Evolutionary conservation across 2,329 filamentous ascomycete species (phyloP), one percentile per base, ranked within the genome.

Genomic region (Paraphaeosphaeria minitans): DNA sequence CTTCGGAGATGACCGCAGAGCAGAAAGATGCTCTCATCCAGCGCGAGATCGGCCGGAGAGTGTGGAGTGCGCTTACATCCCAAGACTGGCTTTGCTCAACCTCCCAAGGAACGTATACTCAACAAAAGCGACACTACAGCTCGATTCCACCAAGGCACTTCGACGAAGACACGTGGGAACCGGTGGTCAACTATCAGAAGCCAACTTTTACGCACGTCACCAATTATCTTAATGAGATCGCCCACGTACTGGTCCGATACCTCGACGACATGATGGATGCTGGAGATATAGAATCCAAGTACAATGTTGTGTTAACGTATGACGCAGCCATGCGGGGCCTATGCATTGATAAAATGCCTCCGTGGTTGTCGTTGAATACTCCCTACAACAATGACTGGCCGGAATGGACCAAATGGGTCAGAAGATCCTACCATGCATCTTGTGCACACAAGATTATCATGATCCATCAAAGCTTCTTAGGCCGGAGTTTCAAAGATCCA

Each of bases 371-470:
- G 16, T 56, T 69, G 49, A 70, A 70, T 19, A 69, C 64, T 10
- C 74, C 75, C 1, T 46, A 74, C 1, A 66, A 76, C 45, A 68
- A 76, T 7, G 58, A 66, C 4, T 80, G 79, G 78, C 79, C 79
- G 9, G 63, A 61, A 24, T 81, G 78, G 67, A 69, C 78, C 1
- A 68, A 63, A 1, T 80, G 78, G 78, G 78, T 77, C 1, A 70
- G 76, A 55, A 71, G 74, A 43, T 67, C 76, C 29, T 65, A 79
- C 16, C 73, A 76, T 9, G 75, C 79, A 16, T 78, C 76, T 29
- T 67, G 71, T 10, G 73, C 74, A 9, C 79, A 81, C 41, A 81
- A 81, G 57, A 75, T 79, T n/a, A 80, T 81, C 59, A 80, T 80
- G 79, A 73, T 79, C 5, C 77, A 80, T 53, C 73, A 80, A 45